Base-by-base conservation (phyloP, 345 rosid species). In the Lepidium africanum region DNA sequence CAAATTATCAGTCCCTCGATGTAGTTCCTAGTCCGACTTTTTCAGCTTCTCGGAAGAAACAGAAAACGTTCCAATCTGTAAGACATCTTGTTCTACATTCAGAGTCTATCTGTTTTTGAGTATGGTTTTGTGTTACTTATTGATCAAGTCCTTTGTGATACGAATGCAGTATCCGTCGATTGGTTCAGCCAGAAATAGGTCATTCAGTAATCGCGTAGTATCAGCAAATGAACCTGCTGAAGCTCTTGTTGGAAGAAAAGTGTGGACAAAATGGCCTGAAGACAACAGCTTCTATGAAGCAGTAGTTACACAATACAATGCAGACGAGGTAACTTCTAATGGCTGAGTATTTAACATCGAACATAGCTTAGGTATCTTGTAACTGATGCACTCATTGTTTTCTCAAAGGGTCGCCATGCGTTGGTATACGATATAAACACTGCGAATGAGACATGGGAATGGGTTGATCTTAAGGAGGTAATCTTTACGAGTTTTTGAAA, bases 401-500 rank as follows among this genome's bases (percentile, higher is more conserved):
- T 70, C 65, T 73, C 9, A 14, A 84, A 90, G 98, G 97, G 87
- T 9, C 78, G 82, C 10, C 98, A 93, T 81, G 87, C 91, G 60
- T 74, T 93, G 79, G 94, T 88, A 59, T 93, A 93, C 81, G 97
- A 90, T 71, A 79, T 82, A 48, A 70, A 77, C 71, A 81, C 88
- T 1, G 63, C 68, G 33, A 81, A 75, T 55, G 96, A 87, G 77
- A 85, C 98, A 14, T 88, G 94, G 96, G 98, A 93, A 74, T 93
- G 97, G 98, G 95, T 90, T 71, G 81, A 93, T 73, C 89, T 93
- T 53, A 88, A 88, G 68, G 97, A 88, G 87, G 98, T 90, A 86
- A 70, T 21, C 19, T n/a, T 57, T 16, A 11, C 15, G 11, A 54
- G 35, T 42, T 14, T 32, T 43, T 12, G 3, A 25, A 10, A 14